Base-by-base conservation (phyloP, 306 rosid genomes). In the Aeschynomene evenia region DNA sequence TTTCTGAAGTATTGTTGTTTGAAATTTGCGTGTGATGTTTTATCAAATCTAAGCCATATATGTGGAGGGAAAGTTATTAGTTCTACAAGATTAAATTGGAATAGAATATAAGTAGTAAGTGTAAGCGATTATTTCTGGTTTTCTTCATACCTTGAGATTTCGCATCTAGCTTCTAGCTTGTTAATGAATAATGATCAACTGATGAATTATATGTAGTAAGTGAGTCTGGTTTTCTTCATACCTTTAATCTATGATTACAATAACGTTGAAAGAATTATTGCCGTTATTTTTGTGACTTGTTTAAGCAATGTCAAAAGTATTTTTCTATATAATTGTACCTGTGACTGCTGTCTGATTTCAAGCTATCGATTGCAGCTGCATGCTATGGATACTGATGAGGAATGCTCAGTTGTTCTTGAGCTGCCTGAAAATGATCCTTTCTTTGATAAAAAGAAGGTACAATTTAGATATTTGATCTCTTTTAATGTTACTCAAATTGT, bases 381-480 rank as follows among this genome's bases (percentile, higher is more conserved):
- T 28, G 24, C 46, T 34, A 73, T 69, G 83, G 68, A 76, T 66
- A 65, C 77, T 55, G 81, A 74, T 7, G 39, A 79, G 50, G 81
- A 70, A 63, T 80, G 80, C 78, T 72, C 82, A 14, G 19, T 91
- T 74, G 79, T 76, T 78, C 88, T 88, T n/a, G 92, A 91, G 74
- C 80, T 88, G 46, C 39, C 87, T 23, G 79, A 84, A 74, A 75
- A 36, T 23, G 96, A 94, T 76, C 67, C 46, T 58, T 75, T 85
- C 58, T 93, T 57, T 76, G 64, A 82, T 50, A 73, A 61, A 66
- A 94, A 85, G 89, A 83, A 87, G 95, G 99, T 91, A 81, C 63
- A 39, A 22, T 4, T 51, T 14, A 16, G 71, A 48, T 55, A 21
- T 42, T 39, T 18, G 65, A 50, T 19, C 57, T 58, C 34, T 18